phyloP scores from a whole-genome alignment of 2,329 filamentous ascomycete species.

The Epichloe typhina region DNA sequence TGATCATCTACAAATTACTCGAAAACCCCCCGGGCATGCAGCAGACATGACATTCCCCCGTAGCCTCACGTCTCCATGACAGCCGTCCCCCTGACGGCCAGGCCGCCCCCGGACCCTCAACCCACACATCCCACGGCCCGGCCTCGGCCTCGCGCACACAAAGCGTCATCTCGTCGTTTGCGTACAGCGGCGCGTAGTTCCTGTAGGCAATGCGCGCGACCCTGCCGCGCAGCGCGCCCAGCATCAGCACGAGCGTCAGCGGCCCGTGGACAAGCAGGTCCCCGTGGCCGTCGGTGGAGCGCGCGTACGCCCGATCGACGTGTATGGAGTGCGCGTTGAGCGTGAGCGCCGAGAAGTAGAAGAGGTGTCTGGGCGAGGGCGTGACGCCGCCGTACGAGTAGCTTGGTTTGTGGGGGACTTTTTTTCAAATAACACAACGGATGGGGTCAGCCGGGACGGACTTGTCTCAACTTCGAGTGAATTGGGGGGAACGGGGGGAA shows the following conservation, averaged over 20 bases:
- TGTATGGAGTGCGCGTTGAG: slow-evolving; percentile 92
- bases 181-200: slow-evolving; percentile 73
- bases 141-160: slow-evolving; percentile 41
- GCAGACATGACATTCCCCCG: too few relatives aligned
- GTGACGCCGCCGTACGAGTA: slow-evolving; percentile 39
- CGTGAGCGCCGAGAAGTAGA: slow-evolving; percentile 80
- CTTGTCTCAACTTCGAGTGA: too few relatives aligned
- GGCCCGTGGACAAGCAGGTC: slow-evolving; percentile 79
- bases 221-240: slow-evolving; percentile 42
- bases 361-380: slow-evolving; percentile 61
- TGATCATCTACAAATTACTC: too few relatives aligned
- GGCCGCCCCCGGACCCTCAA: slow-evolving; percentile 46
- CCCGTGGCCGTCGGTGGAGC: slow-evolving; percentile 58
- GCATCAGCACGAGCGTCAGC: slow-evolving; percentile 62
- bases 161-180: slow-evolving; percentile 54
- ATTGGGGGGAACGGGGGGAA: too few relatives aligned
- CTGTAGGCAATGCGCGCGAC: slow-evolving; percentile 58
- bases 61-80: slow-evolving; percentile 8
- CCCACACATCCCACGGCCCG: slow-evolving; percentile 48
- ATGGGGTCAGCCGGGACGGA: too few relatives aligned
- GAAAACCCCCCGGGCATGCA: too few relatives aligned
- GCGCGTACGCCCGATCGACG: slow-evolving; percentile 59
- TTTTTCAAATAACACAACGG: not conserved
- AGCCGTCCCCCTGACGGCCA: slow-evolving; percentile 46
- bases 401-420: slow-evolving; percentile 17